Base-by-base conservation (phyloP, 2,329 filamentous ascomycete species). In the Dryadomyces quercus-mongolicae region DNA sequence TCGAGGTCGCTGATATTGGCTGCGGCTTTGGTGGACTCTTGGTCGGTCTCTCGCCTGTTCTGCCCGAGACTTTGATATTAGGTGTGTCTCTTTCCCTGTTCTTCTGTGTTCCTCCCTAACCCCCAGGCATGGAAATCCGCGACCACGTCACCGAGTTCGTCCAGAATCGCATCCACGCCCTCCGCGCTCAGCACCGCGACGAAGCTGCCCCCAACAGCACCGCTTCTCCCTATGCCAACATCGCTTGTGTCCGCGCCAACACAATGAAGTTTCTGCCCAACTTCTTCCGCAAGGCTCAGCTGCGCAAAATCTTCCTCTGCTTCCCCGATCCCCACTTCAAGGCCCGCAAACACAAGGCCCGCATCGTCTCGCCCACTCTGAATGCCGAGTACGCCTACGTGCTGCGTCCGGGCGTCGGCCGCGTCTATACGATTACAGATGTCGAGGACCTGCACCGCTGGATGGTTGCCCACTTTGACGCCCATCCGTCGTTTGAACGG, bases 201-300 rank as follows among this genome's bases (percentile, higher is more conserved):
- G 25, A 36, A 1, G 50, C 31, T 2, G 40, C 31, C 5, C 34
- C 51, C 20, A 12, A 34, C 15, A 31, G 8, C 38, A 20, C 55
- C 6, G 65, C 67, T 31, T 68, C 70, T 51, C 68, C 73, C 49
- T 97, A 89, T 68, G 85, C 94, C 65, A 98, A 98, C 67, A 85
- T 92, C 53, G 84, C 86, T 38, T 94, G 89, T 65, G 74, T 98
- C 49, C 85, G 93, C 58, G 88, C 88, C 60, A 98, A 98, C 72
- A 88, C 89, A 5, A 98, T 98, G 93, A 98, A 98, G 68, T 98
- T 97, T 69, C 75, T 98, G n/a, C 92, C 94, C 58, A 97, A 98
- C 66, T 95, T 96, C 75, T 97, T 98, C 75, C 74, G 71, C 54
- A 86, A 84, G 63, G 75, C 72, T 15, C 91, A 96, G 66, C 80